Evolutionary conservation across 2,329 filamentous ascomycete species (phyloP).

Genomic region (Colletotrichum tropicale): DNA sequence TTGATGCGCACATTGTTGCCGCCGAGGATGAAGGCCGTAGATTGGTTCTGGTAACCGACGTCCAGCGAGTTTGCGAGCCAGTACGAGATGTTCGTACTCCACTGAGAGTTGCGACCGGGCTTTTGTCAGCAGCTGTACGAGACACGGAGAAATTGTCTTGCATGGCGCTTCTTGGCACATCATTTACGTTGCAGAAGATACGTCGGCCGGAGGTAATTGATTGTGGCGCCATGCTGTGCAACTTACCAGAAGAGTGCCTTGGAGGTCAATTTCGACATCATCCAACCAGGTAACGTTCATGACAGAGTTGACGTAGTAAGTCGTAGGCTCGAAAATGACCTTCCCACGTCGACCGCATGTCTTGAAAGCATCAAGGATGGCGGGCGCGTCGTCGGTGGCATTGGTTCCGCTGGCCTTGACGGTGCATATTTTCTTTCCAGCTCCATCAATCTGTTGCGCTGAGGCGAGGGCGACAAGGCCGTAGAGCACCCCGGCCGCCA

Average conservation of each 20-base stretch:
- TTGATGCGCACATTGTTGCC: constrained; percentile 49
- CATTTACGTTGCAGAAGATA: accelerated
- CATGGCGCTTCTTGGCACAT: not conserved
- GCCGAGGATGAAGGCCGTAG: constrained; percentile 50
- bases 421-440: constrained; percentile 26
- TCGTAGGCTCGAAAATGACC: constrained; percentile 33
- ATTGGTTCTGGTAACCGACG: constrained; percentile 52
- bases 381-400: constrained; percentile 32
- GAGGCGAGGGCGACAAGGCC: not conserved
- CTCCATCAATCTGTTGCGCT: not conserved
- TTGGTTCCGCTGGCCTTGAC: constrained; percentile 25
- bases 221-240: not conserved
- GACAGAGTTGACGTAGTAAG: constrained; percentile 32
- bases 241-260: not conserved
- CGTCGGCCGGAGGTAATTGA: not conserved
- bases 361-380: constrained; percentile 34
- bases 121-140: not conserved
- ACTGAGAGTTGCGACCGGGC: constrained; percentile 20
- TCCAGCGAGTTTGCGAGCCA: constrained; percentile 48
- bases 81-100: constrained; percentile 44
- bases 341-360: constrained; percentile 29
- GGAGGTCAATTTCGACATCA: not conserved
- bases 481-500: not conserved
- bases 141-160: not conserved
- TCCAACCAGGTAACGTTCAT: not conserved